Base-by-base conservation (phyloP, 495 filamentous ascomycete genomes). In the Friedmanniomyces endolithicus region DNA sequence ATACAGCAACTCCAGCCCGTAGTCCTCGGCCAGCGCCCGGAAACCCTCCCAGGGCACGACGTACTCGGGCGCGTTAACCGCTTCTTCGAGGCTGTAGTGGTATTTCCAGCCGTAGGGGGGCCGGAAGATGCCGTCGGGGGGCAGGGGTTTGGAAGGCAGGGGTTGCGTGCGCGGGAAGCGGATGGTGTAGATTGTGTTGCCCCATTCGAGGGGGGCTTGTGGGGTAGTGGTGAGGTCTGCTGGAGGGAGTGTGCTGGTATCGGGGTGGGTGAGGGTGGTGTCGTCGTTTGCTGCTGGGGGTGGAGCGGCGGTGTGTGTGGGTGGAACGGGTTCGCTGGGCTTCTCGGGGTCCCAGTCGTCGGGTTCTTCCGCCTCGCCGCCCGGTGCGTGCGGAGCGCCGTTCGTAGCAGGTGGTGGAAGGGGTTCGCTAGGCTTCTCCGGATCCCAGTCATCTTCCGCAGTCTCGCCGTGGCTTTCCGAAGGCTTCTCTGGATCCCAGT, bases 11-110 rank as follows among this genome's bases (percentile, higher is more conserved):
- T 98, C 92, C 2, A 98, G 81, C 64, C 94, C 95, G 71, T 90
- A 96, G 61, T 97, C 92, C 65, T 95, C 88, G 23, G 94, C 92
- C 59, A 98, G 59, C 70, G 77, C 89, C 70, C 92, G 87, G 70
- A 98, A 96, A 1, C 87, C 89, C 64, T 94, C 88, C 94, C 94
- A 98, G 0, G 92, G 92, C 8, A 98, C 94, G 11, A 98, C 90
- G 68, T 95, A 98, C 71, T 98, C 92, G 23, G 92, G 92, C 60
- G 90, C 88, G 67, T 95, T 89, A 19, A 98, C 92, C 1, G 92
- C 94, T 67, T 98, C 92, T 62, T 90, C 79, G 62, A 98, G 80
- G 64, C 88, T 90, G 74, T 94, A 98, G 65, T 79, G 94, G 67
- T 98, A 98, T 65, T 87, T 90, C 90, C 92, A 96, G 25, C 94